Percentiles rank a stretch among this genome's conserved stretches.
These are phyloP conservation scores for Mantamonas sphyraenae DNA, from an alignment of 78 protist genomes.

Conservation along the genomic window DNA sequence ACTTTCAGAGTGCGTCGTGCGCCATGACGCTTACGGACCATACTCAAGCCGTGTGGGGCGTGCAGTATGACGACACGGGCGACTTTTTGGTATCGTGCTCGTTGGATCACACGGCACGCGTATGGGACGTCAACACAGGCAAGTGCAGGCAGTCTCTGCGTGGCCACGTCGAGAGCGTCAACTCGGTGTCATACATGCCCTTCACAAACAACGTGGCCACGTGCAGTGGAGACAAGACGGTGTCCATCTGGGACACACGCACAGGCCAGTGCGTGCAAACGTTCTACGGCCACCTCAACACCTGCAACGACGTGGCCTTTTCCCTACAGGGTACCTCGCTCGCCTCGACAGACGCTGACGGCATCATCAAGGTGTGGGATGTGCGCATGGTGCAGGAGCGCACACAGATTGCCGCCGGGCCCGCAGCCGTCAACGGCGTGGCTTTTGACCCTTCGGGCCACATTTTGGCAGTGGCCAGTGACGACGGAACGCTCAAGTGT, in stretches of 20 bases:
- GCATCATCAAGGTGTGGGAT: conserved; percentile 54
- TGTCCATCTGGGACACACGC: conserved; percentile 80
- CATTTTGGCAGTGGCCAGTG: conserved; percentile 14
- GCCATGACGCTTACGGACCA: conserved; percentile 54
- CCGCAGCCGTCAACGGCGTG: conserved; percentile 13
- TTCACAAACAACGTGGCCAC: conserved; percentile 57
- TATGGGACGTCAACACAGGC: conserved; percentile 43
- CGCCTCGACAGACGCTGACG: conserved; percentile 76
- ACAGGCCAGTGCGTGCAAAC: conserved; percentile 51
- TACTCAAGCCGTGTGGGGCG: conserved; percentile 68
- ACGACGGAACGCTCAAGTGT: conserved; percentile 26
- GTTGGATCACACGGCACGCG: conserved; percentile 70
- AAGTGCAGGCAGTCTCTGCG: conserved; percentile 51
- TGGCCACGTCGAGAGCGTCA: conserved; percentile 83
- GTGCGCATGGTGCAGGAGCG: conserved; percentile 47
- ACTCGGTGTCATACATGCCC: conserved; percentile 59
- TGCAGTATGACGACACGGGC: conserved; percentile 64
- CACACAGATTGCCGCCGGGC: neutral
- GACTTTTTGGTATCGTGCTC: conserved; percentile 51
- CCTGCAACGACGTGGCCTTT: conserved; percentile 42
- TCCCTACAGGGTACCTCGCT: neutral
- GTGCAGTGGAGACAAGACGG: conserved; percentile 77
- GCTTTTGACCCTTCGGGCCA: conserved; percentile 25
- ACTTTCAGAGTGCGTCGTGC: conserved; percentile 34
- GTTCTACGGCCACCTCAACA: conserved; percentile 70